phyloP scores from a whole-genome alignment of 2,329 filamentous ascomycete genomes.

The Didymella pomorum region DNA sequence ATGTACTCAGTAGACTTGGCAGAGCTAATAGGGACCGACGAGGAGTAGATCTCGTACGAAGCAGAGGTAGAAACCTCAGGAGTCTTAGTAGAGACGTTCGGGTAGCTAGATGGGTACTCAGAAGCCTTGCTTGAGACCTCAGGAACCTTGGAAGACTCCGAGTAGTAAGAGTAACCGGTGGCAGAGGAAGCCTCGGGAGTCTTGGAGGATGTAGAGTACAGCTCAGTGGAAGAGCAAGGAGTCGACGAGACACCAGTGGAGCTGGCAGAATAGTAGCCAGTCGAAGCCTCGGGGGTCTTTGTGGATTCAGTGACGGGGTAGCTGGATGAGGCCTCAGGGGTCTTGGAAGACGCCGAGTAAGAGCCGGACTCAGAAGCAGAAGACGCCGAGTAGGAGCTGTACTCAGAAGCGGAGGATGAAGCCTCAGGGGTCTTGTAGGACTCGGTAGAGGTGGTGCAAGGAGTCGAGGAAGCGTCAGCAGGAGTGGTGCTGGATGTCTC shows the following conservation, averaged over 20 bases:
- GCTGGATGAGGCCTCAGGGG: constrained; percentile 8
- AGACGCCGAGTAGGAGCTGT: constrained; percentile 8
- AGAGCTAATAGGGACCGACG: constrained; percentile 26
- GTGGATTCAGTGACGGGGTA: constrained; percentile 7
- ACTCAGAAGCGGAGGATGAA: constrained; percentile 10
- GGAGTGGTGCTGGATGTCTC: constrained; percentile 9
- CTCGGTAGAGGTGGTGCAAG: constrained; percentile 20
- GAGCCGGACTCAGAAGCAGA: neutral
- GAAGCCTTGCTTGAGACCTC: constrained; percentile 15
- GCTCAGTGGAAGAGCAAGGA: constrained; percentile 24
- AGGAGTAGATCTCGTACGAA: constrained; percentile 18
- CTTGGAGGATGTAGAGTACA: constrained; percentile 15
- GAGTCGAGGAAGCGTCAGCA: constrained; percentile 13
- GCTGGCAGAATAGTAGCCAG: constrained; percentile 11
- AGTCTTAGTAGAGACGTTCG: constrained; percentile 6
- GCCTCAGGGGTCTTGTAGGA: constrained; percentile 24
- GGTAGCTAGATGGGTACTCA: constrained; percentile 1
- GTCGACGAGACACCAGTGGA: constrained; percentile 18
- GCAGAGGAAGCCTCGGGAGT: constrained; percentile 13
- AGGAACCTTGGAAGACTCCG: constrained; percentile 16
- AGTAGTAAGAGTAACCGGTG: constrained; percentile 1
- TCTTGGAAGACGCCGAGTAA: constrained; percentile 17
- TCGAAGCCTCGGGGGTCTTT: constrained; percentile 16
- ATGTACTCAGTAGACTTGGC: constrained; percentile 22
- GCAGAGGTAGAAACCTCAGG: constrained; percentile 10